Percentiles rank a stretch among this genome's conserved stretches.
Conservation (phyloP, 2,329 filamentous ascomycete species). For the Colletotrichum shisoi region DNA sequence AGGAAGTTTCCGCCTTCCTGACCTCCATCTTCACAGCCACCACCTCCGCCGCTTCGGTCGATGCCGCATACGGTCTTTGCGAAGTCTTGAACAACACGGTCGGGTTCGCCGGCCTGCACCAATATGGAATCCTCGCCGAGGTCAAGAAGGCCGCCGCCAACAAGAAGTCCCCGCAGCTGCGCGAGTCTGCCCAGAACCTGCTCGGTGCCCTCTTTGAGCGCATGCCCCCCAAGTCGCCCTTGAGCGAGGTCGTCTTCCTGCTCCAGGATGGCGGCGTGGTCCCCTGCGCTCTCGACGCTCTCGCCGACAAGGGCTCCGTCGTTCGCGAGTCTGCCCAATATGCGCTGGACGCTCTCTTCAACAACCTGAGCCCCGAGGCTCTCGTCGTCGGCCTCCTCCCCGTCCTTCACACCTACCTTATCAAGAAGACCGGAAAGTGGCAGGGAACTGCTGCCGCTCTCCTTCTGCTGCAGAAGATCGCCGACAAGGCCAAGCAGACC, state of each 20-base stretch:
- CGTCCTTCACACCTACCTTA: conserved; percentile 75
- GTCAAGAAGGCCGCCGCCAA: conserved; percentile 79
- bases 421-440: conserved; percentile 91
- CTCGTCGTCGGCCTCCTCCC: conserved; percentile 85
- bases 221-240: conserved; percentile 77
- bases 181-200: conserved; percentile 94
- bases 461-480: conserved; percentile 88
- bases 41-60: conserved; percentile 73
- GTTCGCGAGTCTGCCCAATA: conserved; percentile 94
- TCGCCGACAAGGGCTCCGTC: conserved; percentile 88
- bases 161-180: conserved; percentile 87
- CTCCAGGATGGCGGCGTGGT: conserved; percentile 81
- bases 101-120: conserved; percentile 60
- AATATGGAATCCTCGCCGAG: conserved; percentile 64
- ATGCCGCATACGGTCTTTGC: conserved; percentile 69
- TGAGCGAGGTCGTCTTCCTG: conserved; percentile 83
- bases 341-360: conserved; percentile 87
- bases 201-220: conserved; percentile 93
- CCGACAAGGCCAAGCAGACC: conserved; percentile 89
- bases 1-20: conserved; percentile 71
- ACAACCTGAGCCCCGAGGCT: conserved; percentile 79
- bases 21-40: conserved; percentile 73
- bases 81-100: conserved; percentile 64
- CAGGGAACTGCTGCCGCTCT: conserved; percentile 91
- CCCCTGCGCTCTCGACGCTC: conserved; percentile 76